Percentiles rank a stretch among this genome's conserved stretches.
phyloP scores from a whole-genome alignment of 371 early-diverging fungal genomes.

The Capillidium heterosporum region DNA sequence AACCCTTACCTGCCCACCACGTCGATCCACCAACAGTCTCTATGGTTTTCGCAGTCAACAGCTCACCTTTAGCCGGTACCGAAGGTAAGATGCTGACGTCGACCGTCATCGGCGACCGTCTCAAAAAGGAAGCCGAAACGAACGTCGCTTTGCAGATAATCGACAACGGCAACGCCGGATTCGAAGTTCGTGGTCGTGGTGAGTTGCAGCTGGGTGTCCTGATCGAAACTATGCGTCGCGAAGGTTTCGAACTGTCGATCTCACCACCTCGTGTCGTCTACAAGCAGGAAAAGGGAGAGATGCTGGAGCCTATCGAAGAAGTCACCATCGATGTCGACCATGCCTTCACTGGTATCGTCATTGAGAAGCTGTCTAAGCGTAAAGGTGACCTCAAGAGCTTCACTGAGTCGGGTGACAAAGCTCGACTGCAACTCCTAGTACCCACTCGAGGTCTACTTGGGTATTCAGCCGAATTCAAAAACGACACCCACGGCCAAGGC shows the following conservation, averaged over 20 bases:
- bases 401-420: constrained; percentile 41
- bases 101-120: constrained; percentile 47
- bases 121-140: constrained; percentile 51
- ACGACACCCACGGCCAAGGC: constrained; percentile 44
- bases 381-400: constrained; percentile 55
- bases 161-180: constrained; percentile 32
- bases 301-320: constrained; percentile 62
- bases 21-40: constrained; percentile 67
- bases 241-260: constrained; percentile 63
- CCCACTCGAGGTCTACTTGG: constrained; percentile 63
- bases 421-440: constrained; percentile 43
- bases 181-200: constrained; percentile 66
- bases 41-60: constrained; percentile 60
- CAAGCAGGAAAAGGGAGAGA: constrained; percentile 22
- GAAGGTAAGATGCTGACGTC: constrained; percentile 56
- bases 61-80: constrained; percentile 56
- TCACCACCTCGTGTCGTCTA: constrained; percentile 57
- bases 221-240: constrained; percentile 72
- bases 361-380: constrained; percentile 54
- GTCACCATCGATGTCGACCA: constrained; percentile 53
- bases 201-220: constrained; percentile 65
- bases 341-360: constrained; percentile 40
- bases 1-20: constrained; percentile 42
- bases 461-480: constrained; percentile 60
- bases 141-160: constrained; percentile 53